Conservation (phyloP, 2,329 filamentous ascomycete genomes). For the Teratosphaeria destructans region DNA sequence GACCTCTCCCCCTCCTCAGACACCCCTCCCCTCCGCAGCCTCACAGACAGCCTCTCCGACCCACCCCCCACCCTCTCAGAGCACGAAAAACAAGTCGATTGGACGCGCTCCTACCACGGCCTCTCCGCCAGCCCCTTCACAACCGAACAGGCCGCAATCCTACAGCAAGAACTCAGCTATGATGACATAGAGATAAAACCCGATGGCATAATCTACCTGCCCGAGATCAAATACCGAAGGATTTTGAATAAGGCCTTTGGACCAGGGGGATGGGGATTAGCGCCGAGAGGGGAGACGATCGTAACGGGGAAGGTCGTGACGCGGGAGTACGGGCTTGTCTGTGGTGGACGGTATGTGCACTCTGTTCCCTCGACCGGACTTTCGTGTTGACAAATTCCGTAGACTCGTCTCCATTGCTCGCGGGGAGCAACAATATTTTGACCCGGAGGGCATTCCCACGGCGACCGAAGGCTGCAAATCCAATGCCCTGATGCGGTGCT, state of each 20-base stretch:
- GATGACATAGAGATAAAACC: conserved; percentile 94
- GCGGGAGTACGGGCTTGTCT: conserved; percentile 85
- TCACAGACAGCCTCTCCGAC: conserved; percentile 43
- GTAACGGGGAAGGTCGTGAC: conserved; percentile 74
- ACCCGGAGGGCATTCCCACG: conserved; percentile 78
- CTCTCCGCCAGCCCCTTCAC: conserved; percentile 62
- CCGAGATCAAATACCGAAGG: conserved; percentile 94
- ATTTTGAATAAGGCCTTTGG: conserved; percentile 88
- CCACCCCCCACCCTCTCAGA: conserved; percentile 40
- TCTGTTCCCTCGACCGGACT: neutral
- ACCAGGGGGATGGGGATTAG: conserved; percentile 89
- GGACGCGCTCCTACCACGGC: conserved; percentile 75
- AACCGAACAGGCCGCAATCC: conserved; percentile 55
- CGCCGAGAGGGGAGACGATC: conserved; percentile 73
- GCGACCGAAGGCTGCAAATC: conserved; percentile 96
- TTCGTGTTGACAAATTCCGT: conserved; percentile 4
- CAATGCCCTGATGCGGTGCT: conserved; percentile 95
- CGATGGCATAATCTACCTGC: conserved; percentile 90
- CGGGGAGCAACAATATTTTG: conserved; percentile 91
- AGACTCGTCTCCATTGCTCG: conserved; percentile 87
- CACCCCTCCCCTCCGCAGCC: conserved; percentile 24
- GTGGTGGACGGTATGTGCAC: conserved; percentile 64
- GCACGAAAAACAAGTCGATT: conserved; percentile 54
- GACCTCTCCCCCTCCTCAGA: conserved; percentile 14
- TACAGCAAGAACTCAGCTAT: conserved; percentile 56